Percentiles rank a stretch among this genome's conserved stretches.
Evolutionary conservation across 306 rosid species (phyloP).

Genomic region (Cucumis cinereus): DNA sequence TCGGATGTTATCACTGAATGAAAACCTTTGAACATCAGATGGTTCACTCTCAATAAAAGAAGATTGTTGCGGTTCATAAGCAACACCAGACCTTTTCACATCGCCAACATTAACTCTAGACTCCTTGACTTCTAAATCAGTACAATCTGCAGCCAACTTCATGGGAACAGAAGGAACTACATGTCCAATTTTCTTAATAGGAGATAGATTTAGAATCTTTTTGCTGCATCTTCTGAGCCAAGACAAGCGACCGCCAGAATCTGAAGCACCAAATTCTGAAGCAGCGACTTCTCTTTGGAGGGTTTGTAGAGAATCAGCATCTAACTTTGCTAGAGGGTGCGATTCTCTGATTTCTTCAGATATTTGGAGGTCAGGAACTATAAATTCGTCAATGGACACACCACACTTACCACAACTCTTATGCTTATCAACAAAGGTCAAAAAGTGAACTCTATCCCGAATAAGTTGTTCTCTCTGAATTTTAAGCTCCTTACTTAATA

Average conservation of each 20-base stretch:
- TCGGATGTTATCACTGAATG: conserved; percentile 19
- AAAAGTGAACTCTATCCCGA: conserved; percentile 46
- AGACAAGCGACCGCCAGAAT: conserved; percentile 27
- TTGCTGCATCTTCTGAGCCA: conserved; percentile 59
- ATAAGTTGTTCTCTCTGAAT: conserved; percentile 55
- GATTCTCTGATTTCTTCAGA: conserved; percentile 34
- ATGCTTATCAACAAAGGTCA: conserved; percentile 61
- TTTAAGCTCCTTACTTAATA: conserved; percentile 67
- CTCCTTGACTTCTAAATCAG: conserved; percentile 18
- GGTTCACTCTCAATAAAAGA: conserved; percentile 20
- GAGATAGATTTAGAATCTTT: conserved; percentile 51
- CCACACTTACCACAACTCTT: conserved; percentile 62
- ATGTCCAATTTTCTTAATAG: conserved; percentile 35
- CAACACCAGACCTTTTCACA: conserved; percentile 16
- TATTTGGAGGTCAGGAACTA: conserved; percentile 45
- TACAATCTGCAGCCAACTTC: conserved; percentile 20
- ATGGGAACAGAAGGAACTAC: conserved; percentile 23
- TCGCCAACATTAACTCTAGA: conserved; percentile 15
- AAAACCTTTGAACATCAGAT: conserved; percentile 14
- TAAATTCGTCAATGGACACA: conserved; percentile 44
- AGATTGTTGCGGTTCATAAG: conserved; percentile 20
- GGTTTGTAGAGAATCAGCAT: conserved; percentile 15
- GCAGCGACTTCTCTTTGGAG: conserved; percentile 16
- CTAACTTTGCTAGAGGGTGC: conserved; percentile 19
- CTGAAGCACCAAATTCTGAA: conserved; percentile 28